Evolutionary conservation across 352 stramenopile species (phyloP).

Genomic region (Globisporangium okanoganense): DNA sequence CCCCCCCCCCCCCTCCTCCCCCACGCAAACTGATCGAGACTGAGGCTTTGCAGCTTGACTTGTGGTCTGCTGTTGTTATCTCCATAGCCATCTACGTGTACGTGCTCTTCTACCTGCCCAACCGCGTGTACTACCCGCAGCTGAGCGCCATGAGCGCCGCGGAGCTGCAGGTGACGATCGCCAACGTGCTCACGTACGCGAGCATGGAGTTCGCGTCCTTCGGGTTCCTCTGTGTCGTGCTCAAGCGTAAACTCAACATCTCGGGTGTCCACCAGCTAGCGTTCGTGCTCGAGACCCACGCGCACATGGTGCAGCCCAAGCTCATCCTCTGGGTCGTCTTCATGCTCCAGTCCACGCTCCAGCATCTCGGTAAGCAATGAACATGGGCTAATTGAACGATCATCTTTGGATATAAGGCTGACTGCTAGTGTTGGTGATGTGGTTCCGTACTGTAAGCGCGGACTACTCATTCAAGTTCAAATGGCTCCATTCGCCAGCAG

Average conservation of each 20-base stretch:
- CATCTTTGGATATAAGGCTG: too few species aligned
- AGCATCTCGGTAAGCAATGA: conserved; percentile 21
- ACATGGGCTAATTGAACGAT: too few species aligned
- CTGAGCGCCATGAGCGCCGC: conserved; percentile 16
- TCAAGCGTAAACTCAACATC: conserved; percentile 20
- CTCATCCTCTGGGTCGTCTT: conserved; percentile 42
- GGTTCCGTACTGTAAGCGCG: too few species aligned
- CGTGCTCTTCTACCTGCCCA: conserved; percentile 29
- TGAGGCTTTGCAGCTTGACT: too few species aligned
- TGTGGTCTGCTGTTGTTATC: too few species aligned
- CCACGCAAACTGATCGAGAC: too few species aligned
- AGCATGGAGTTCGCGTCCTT: conserved; percentile 15
- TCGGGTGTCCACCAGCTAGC: conserved; percentile 28
- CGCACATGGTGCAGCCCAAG: conserved; percentile 34
- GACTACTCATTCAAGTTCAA: conserved; percentile 6
- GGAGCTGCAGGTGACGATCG: conserved; percentile 16
- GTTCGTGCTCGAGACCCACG: conserved; percentile 37
- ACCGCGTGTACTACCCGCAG: conserved; percentile 30
- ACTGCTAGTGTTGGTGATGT: too few species aligned
- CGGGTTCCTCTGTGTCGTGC: conserved; percentile 13
- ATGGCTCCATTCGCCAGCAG: too few species aligned
- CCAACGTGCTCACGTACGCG: conserved; percentile 29
- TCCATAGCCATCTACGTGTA: conserved; percentile 29
- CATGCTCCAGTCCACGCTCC: conserved; percentile 31
- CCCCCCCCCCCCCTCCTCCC: too few species aligned